These are phyloP conservation scores for Penicillium lagena DNA, from an alignment of 495 filamentous ascomycete species.

Conservation along the genomic window DNA sequence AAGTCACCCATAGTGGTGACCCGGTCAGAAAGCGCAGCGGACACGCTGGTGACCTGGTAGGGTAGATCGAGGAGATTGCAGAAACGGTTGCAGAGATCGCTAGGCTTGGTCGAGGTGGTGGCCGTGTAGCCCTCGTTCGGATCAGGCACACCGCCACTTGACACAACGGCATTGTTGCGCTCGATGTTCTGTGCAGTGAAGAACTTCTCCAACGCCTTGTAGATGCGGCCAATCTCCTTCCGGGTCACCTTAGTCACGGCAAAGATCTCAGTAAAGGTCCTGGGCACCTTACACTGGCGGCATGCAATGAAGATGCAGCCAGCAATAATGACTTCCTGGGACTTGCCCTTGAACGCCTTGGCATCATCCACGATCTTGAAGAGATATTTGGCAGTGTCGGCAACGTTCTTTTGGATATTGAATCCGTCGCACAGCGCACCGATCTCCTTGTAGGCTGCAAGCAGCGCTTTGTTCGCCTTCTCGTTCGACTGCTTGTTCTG, in stretches of 20 bases:
- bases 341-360: constrained; percentile 92
- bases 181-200: constrained; percentile 55
- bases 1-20: constrained; percentile 68
- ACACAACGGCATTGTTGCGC: constrained; percentile 42
- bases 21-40: constrained; percentile 65
- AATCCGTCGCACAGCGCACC: constrained; percentile 80
- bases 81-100: constrained; percentile 82
- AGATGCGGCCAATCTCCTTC: constrained; percentile 94
- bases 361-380: constrained; percentile 90
- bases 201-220: constrained; percentile 88
- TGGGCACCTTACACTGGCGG: constrained; percentile 75
- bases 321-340: constrained; percentile 86
- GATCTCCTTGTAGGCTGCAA: constrained; percentile 85
- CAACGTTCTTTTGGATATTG: constrained; percentile 69
- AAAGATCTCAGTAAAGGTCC: constrained; percentile 91
- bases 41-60: constrained; percentile 61
- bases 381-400: constrained; percentile 84
- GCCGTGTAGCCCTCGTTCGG: constrained; percentile 57
- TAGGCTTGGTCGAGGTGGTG: constrained; percentile 74
- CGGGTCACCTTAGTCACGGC: constrained; percentile 88
- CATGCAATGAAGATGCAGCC: constrained; percentile 97
- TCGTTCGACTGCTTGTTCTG: constrained; percentile 82
- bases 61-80: constrained; percentile 73
- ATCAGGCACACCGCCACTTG: constrained; percentile 39
- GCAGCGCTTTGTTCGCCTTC: constrained; percentile 73